Conservation (phyloP, 176 grass and related monocot genomes). For the Ampelocalamus luodianensis region DNA sequence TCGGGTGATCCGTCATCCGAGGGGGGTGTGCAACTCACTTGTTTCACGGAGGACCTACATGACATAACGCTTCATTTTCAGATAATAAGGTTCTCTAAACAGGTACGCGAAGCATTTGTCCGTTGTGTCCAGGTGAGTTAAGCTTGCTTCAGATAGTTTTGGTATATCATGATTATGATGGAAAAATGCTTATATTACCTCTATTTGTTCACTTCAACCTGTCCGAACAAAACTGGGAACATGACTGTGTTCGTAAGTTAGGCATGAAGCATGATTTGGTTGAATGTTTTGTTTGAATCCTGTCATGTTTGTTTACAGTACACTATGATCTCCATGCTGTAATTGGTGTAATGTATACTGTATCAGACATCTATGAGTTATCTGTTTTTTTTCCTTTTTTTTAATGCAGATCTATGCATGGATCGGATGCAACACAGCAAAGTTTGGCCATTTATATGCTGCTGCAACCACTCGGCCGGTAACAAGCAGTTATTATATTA, state of each 20-base stretch:
- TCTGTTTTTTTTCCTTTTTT: constrained; percentile 9
- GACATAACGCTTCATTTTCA: constrained; percentile 78
- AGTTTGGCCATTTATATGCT: constrained; percentile 89
- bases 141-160: background rate
- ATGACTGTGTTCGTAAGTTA: background rate
- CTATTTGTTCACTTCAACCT: background rate
- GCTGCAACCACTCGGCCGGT: constrained; percentile 79
- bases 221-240: background rate
- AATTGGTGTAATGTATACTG: background rate
- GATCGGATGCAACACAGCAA: constrained; percentile 86
- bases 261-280: background rate
- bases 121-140: background rate
- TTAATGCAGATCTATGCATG: constrained; percentile 79
- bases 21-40: constrained; percentile 52
- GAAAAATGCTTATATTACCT: background rate
- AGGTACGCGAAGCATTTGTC: constrained; percentile 49
- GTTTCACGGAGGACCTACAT: constrained; percentile 89
- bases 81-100: constrained; percentile 78
- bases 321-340: background rate
- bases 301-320: background rate
- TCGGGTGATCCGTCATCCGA: constrained; percentile 44
- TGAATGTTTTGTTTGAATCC: constrained; percentile 13
- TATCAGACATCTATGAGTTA: background rate
- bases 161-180: background rate
- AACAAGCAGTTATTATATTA: constrained; percentile 4